Evolutionary conservation across 331 rosid genomes (phyloP), one percentile per base, ranked within the genome.

Genomic region (Pyrus hybrid): DNA sequence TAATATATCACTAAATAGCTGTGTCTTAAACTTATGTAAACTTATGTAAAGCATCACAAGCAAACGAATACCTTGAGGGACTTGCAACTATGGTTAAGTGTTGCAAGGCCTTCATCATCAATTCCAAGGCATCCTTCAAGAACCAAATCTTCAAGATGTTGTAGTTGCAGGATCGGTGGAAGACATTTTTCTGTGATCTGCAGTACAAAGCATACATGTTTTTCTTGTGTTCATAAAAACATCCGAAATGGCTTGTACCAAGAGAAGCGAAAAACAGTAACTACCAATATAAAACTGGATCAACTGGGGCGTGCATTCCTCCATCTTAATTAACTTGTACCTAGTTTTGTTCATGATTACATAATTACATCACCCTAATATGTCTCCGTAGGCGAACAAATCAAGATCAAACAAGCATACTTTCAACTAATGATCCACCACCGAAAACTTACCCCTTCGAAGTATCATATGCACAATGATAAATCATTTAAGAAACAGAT

Each of bases 101-200:
- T 72, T 1, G 64, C 67, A 43, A 84, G 85, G 65, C 83, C 77
- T 20, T 71, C 74, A 25, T 84, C 87, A 74, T 84, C 83, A 30
- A 84, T 78, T 17, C 87, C 83, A 69, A 74, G 77, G 73, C 87
- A 84, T 53, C 79, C 87, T 79, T 84, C 83, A 35, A 84, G 83
- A 60, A 62, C 28, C 63, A 84, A 79, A 43, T 84, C 85, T 74
- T 84, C 85, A 60, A 84, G 82, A 53, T 81, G 77, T 53, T 71
- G 79, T 61, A 84, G 65, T 78, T 84, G 53, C 66, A 81, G 69
- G 41, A 84, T 67, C 2, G 76, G 62, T 1, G 76, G 49, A 53
- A 84, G 85, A 76, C 85, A 81, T 53, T 84, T 71, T 77, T 81
- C 87, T 35, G 87, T 81, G 18, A 84, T 84, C 87, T 84, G 35